A percentile compares a stretch with the other conserved stretches of the same genome.
These are phyloP conservation scores for Erigeron canadensis DNA, from an alignment of 129 eudicot genomes.

Conservation along the genomic window DNA sequence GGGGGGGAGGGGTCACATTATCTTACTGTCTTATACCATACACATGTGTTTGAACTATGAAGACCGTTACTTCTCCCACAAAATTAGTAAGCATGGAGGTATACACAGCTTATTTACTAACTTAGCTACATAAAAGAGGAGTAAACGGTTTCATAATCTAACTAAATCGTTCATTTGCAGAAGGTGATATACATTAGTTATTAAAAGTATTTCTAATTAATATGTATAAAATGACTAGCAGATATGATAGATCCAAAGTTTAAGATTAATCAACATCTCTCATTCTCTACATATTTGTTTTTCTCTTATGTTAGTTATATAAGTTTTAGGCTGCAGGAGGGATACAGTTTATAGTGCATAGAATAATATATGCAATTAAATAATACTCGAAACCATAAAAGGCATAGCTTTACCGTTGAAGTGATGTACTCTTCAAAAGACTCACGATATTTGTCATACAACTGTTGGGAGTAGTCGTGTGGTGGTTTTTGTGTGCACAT, in stretches of 20 bases:
- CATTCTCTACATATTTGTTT: not conserved
- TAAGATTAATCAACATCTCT: not conserved
- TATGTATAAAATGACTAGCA: not conserved
- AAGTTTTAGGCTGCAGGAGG: not conserved
- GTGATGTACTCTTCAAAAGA: slow-evolving; percentile 80
- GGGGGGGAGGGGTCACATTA: no score
- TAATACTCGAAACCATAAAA: not conserved
- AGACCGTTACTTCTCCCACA: no score
- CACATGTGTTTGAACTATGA: no score
- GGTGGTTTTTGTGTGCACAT: slow-evolving; percentile 96
- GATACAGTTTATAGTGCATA: not conserved
- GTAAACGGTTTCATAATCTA: no score
- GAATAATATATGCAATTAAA: not conserved
- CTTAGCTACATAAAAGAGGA: no score
- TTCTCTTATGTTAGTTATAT: not conserved
- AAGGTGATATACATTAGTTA: not conserved
- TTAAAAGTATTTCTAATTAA: not conserved
- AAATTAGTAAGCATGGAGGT: no score
- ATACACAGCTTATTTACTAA: no score
- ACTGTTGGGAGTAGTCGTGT: slow-evolving; percentile 88
- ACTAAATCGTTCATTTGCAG: not conserved
- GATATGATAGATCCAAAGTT: not conserved
- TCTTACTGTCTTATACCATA: no score
- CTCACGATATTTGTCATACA: slow-evolving; percentile 83
- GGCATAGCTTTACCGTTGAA: slow-evolving; percentile 50